phyloP scores from a whole-genome alignment of 352 stramenopile genomes.

The Phytopythium montanum region DNA sequence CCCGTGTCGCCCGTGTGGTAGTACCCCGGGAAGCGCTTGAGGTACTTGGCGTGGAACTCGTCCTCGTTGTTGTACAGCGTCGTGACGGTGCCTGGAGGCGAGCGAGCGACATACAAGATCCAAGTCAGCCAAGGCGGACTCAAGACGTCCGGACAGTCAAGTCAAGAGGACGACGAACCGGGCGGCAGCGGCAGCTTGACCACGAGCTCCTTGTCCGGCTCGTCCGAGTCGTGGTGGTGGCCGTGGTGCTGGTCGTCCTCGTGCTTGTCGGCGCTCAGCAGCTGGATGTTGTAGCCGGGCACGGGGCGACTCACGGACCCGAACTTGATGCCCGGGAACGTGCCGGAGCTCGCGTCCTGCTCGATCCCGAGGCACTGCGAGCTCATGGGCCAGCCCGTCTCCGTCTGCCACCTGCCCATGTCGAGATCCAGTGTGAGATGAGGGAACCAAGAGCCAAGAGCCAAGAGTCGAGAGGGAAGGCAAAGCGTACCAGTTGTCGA shows the following conservation, averaged over 20 bases:
- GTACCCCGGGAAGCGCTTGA: slow-evolving; percentile 82
- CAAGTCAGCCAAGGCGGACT: neutral
- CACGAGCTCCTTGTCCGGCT: slow-evolving; percentile 60
- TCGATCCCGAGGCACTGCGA: slow-evolving; percentile 70
- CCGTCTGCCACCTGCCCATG: slow-evolving; percentile 89
- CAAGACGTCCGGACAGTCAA: neutral
- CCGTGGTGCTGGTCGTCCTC: slow-evolving; percentile 38
- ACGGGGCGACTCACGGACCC: slow-evolving; percentile 64
- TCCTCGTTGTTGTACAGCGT: slow-evolving; percentile 87
- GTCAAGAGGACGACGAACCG: slow-evolving; percentile 19
- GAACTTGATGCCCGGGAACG: slow-evolving; percentile 49
- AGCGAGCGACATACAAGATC: neutral
- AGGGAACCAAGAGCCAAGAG: too few species aligned
- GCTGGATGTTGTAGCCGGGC: slow-evolving; percentile 80
- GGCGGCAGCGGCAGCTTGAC: slow-evolving; percentile 86
- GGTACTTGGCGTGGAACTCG: slow-evolving; percentile 79
- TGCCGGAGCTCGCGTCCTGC: slow-evolving; percentile 34
- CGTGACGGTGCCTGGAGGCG: slow-evolving; percentile 45
- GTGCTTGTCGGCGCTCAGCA: slow-evolving; percentile 51
- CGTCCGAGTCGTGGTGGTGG: slow-evolving; percentile 47
- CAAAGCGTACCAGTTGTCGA: slow-evolving; percentile 87
- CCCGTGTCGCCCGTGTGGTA: slow-evolving; percentile 89
- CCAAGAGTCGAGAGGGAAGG: too few species aligned
- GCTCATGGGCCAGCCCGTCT: slow-evolving; percentile 83
- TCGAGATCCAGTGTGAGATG: neutral